Base-by-base conservation (phyloP, 1,284 basidiomycete genomes). In the Pseudozyma sp. region DNA sequence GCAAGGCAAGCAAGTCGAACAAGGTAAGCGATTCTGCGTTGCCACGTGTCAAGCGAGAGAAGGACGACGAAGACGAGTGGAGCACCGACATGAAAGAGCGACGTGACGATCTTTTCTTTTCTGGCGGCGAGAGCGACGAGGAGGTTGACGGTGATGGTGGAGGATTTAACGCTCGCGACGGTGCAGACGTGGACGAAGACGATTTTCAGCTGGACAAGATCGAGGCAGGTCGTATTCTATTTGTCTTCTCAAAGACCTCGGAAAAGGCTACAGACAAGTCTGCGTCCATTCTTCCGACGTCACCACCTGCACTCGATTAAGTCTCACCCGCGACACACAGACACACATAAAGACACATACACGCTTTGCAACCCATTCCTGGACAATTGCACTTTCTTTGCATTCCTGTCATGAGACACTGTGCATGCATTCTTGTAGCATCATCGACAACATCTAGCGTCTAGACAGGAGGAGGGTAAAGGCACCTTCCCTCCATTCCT, bases 401-500 rank as follows among this genome's bases (percentile, higher is more conserved):
- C 13, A 38, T 40, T 39, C 38, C 16, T 18, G 42, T 18, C 25
- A 31, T 21, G 9, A 14, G n/a, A 1, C 38, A 12, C 10, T 47
- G 18, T 36, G 40, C 14, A 36, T 58, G 47, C 55, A 38, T 39
- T 35, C 18, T n/a, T n/a, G n/a, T n/a, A n/a, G n/a, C n/a, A n/a
- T n/a, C n/a, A n/a, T n/a, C n/a, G n/a, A 39, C 35, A 40, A 18
- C 5, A 4, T 51, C 6, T 38, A 21, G 38, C 10, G 6, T 43
- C 51, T 60, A 70, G 25, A 43, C 42, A 25, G 66, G 66, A 19
- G 71, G 71, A 5, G 71, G 71, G 35, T 74, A 74, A 11, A 74
- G 66, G 49, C 71, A 74, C 8, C 87, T 55, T 47, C 92, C 92
- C 87, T 93, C 92, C 91, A 92, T 91, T 0, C 92, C 91, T 2